These are phyloP conservation scores for Bidens hawaiensis DNA, from an alignment of 140 eudicot species.

Conservation along the genomic window DNA sequence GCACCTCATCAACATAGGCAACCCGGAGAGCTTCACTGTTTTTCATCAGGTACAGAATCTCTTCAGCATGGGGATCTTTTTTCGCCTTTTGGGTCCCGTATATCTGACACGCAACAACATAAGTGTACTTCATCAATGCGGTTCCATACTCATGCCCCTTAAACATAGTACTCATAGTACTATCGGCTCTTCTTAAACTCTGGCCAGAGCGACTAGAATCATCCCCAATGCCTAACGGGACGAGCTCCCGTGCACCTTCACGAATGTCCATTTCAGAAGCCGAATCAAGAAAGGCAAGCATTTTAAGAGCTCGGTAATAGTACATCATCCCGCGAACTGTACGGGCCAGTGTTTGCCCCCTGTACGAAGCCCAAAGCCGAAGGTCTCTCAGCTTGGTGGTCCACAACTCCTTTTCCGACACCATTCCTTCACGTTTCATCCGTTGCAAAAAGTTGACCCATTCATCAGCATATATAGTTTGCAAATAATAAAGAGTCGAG, in stretches of 20 bases:
- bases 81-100: slow-evolving; percentile 93
- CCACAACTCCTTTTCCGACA: slow-evolving; percentile 50
- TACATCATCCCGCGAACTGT: slow-evolving; percentile 99
- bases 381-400: slow-evolving; percentile 56
- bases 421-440: slow-evolving; percentile 77
- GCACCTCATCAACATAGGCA: slow-evolving; percentile 91
- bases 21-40: slow-evolving; percentile 88
- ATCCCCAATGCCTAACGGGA: slow-evolving; percentile 41
- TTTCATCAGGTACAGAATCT: slow-evolving; percentile 77
- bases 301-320: slow-evolving; percentile 84
- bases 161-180: slow-evolving; percentile 55
- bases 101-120: slow-evolving; percentile 95
- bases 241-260: slow-evolving; percentile 73
- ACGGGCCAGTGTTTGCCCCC: slow-evolving; percentile 95
- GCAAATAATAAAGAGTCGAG: slow-evolving; percentile 76
- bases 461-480: slow-evolving; percentile 87
- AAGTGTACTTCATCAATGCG: slow-evolving; percentile 89
- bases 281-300: slow-evolving; percentile 95
- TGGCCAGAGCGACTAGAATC: slow-evolving; percentile 35
- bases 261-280: slow-evolving; percentile 97
- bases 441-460: slow-evolving; percentile 88
- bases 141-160: slow-evolving; percentile 97
- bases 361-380: slow-evolving; percentile 90
- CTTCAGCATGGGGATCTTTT: slow-evolving; percentile 88
- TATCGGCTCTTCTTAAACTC: slow-evolving; percentile 58